These are phyloP conservation scores for Salix suchowensis DNA, from an alignment of 345 rosid species.

Conservation along the genomic window DNA sequence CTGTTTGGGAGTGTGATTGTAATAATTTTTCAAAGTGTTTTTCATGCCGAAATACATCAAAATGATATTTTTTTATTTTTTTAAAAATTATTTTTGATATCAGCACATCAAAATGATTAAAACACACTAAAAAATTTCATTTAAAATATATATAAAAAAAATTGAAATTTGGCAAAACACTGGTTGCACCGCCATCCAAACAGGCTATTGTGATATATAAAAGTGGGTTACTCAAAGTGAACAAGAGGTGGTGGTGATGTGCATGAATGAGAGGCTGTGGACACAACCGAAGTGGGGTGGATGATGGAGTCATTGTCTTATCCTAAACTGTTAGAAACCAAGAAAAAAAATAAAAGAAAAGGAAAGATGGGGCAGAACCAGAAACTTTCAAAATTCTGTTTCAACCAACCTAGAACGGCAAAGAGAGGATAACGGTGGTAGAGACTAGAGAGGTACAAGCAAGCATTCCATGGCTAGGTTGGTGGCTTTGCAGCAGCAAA, in stretches of 20 bases:
- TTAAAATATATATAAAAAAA: no score
- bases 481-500: conserved; percentile 64
- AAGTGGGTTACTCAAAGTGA: neutral
- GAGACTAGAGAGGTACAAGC: neutral
- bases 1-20: no score
- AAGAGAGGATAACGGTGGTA: conserved; percentile 8
- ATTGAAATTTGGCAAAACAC: no score
- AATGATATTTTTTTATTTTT: no score
- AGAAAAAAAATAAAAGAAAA: conserved; percentile 4
- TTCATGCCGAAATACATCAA: no score
- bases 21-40: no score
- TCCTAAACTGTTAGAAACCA: conserved; percentile 21
- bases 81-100: no score
- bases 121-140: no score
- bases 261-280: conserved; percentile 37
- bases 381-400: conserved; percentile 19
- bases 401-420: neutral
- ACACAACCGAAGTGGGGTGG: conserved; percentile 22
- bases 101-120: no score
- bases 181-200: no score
- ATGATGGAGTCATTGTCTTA: conserved; percentile 34
- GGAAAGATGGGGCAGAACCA: neutral
- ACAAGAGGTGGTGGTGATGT: neutral
- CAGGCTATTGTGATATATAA: neutral
- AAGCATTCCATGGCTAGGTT: conserved; percentile 52